Evolutionary conservation across 352 stramenopile species (phyloP).

Genomic region (Pythium apleroticum): DNA sequence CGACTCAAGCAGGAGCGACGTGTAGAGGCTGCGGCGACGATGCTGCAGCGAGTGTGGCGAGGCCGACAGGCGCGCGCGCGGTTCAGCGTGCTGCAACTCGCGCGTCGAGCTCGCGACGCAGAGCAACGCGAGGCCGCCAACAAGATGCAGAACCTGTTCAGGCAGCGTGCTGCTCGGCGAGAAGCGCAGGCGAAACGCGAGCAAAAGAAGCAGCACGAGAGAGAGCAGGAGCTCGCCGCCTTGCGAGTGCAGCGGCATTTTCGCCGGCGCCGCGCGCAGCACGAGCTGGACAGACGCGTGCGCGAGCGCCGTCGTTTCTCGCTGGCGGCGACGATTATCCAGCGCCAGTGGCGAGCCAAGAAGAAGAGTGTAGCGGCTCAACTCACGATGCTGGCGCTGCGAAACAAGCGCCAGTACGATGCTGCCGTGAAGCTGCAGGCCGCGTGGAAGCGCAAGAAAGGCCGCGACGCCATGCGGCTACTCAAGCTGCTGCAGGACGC

Average conservation of each 20-base stretch:
- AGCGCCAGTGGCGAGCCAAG: conserved; percentile 52
- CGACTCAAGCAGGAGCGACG: conserved; percentile 17
- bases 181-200: conserved; percentile 40
- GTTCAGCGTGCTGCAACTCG: conserved; percentile 29
- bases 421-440: conserved; percentile 55
- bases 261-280: conserved; percentile 37
- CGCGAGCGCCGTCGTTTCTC: conserved; percentile 31
- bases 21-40: conserved; percentile 33
- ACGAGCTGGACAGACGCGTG: conserved; percentile 34
- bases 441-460: conserved; percentile 60
- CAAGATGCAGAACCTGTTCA: conserved; percentile 60
- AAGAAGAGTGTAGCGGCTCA: conserved; percentile 43
- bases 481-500: conserved; percentile 42
- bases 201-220: conserved; percentile 29
- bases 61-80: conserved; percentile 41
- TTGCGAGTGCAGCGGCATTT: conserved; percentile 42
- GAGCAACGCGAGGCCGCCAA: conserved; percentile 50
- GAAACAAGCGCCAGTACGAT: conserved; percentile 38
- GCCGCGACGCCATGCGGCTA: conserved; percentile 36
- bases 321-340: conserved; percentile 40
- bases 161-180: conserved; percentile 44
- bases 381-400: conserved; percentile 36
- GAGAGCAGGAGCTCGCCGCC: conserved; percentile 44
- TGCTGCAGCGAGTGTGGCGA: conserved; percentile 81
- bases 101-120: conserved; percentile 31